phyloP scores from a whole-genome alignment of 257 asterid genomes.

The Penstemon newberryi region DNA sequence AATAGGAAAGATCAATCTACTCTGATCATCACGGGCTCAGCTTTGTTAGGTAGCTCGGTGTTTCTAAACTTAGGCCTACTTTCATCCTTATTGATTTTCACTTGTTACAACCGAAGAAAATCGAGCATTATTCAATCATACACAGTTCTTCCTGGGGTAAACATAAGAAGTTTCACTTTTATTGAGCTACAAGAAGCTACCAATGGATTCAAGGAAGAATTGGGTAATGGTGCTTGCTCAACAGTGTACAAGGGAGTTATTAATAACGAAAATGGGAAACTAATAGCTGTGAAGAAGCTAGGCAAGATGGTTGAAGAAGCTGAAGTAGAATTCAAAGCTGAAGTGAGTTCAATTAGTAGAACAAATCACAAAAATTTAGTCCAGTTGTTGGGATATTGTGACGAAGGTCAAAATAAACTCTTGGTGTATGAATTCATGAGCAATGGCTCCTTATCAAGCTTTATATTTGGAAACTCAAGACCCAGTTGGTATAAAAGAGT shows the following conservation, averaged over 20 bases:
- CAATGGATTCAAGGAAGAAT: constrained; percentile 40
- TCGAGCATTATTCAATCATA: constrained; percentile 30
- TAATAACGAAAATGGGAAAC: constrained; percentile 6
- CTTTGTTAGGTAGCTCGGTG: constrained; percentile 22
- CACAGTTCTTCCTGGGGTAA: constrained; percentile 20
- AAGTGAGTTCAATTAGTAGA: constrained; percentile 48
- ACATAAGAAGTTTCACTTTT: no score
- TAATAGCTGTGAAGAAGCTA: constrained; percentile 49
- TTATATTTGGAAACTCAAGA: constrained; percentile 10
- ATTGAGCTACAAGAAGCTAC: constrained; percentile 29
- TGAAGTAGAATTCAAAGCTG: constrained; percentile 52
- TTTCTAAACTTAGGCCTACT: constrained; percentile 29
- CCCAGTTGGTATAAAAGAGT: constrained; percentile 44
- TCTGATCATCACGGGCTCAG: constrained; percentile 23
- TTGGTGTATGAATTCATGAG: constrained; percentile 57
- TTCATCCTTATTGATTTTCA: constrained; percentile 23
- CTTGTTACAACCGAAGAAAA: constrained; percentile 7
- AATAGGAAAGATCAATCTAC: constrained; percentile 4
- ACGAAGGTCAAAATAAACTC: constrained; percentile 42
- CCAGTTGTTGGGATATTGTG: constrained; percentile 51
- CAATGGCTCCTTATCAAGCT: constrained; percentile 55
- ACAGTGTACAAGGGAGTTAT: constrained; percentile 48
- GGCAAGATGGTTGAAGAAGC: constrained; percentile 40
- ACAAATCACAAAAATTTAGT: constrained; percentile 59
- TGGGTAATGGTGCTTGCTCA: constrained; percentile 54